Conservation (phyloP, 2,329 filamentous ascomycete species). For the Keithomyces neogunnii region DNA sequence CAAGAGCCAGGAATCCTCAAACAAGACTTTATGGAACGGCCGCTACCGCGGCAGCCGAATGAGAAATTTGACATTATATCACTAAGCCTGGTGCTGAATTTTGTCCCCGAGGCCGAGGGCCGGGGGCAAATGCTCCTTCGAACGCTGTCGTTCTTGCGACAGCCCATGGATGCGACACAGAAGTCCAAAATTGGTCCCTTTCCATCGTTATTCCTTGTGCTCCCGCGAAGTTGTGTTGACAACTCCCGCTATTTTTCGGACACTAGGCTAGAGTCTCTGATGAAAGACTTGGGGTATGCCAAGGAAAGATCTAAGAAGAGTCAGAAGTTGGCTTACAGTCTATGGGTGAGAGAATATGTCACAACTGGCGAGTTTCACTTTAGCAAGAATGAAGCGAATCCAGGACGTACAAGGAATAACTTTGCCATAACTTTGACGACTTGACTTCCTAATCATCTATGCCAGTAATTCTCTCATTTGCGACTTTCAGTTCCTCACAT, state of each 20-base stretch:
- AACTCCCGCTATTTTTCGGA: constrained; percentile 90
- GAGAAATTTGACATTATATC: constrained; percentile 84
- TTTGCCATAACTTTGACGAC: constrained; percentile 65
- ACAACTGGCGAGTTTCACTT: constrained; percentile 13
- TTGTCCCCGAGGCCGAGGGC: constrained; percentile 66
- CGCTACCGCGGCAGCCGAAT: constrained; percentile 52
- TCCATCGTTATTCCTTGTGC: constrained; percentile 76
- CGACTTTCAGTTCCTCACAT: background rate
- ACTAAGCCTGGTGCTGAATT: constrained; percentile 88
- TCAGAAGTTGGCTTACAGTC: constrained; percentile 76
- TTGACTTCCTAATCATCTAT: constrained; percentile 1
- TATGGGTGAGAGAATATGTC: constrained; percentile 56
- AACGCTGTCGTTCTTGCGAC: constrained; percentile 60
- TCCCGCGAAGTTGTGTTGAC: constrained; percentile 77
- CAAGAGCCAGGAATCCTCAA: constrained; percentile 73
- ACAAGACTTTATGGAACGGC: constrained; percentile 90
- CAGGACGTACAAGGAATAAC: constrained; percentile 76
- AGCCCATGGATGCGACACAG: background rate
- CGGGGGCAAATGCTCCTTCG: constrained; percentile 81
- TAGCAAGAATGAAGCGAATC: constrained; percentile 65
- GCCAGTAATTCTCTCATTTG: background rate
- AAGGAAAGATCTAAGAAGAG: constrained; percentile 62
- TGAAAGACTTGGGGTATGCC: constrained; percentile 67
- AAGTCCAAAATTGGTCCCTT: constrained; percentile 29
- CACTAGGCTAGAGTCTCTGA: constrained; percentile 58